Evolutionary conservation across 1,284 basidiomycete species (phyloP).

Genomic region (Boletus subluridellus): DNA sequence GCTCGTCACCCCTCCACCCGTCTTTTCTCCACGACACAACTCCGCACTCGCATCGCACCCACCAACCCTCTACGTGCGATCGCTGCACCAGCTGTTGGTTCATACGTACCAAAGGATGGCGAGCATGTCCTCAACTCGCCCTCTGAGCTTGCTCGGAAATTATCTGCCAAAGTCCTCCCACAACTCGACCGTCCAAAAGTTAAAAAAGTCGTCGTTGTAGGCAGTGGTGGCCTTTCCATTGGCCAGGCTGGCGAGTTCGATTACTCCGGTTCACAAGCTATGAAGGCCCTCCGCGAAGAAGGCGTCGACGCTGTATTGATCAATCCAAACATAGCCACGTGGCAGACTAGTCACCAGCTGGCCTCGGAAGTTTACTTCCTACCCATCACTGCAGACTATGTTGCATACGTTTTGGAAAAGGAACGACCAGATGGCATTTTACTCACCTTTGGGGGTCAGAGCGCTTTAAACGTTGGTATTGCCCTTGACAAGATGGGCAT

Average conservation of each 20-base stretch:
- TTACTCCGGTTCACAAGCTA: constrained; percentile 97
- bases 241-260: constrained; percentile 99
- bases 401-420: constrained; percentile 97
- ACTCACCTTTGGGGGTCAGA: constrained; percentile 97
- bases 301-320: constrained; percentile 94
- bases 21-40: constrained; percentile 35
- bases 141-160: constrained; percentile 85
- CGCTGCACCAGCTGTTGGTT: constrained; percentile 76
- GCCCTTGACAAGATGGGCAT: constrained; percentile 98
- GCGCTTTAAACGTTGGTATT: constrained; percentile 97
- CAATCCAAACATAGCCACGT: constrained; percentile 97
- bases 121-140: constrained; percentile 88
- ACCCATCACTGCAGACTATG: constrained; percentile 95
- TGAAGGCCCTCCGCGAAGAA: constrained; percentile 96
- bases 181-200: constrained; percentile 86
- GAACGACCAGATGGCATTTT: constrained; percentile 97
- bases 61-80: constrained; percentile 56
- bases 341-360: constrained; percentile 95
- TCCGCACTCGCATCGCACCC: constrained; percentile 31
- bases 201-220: constrained; percentile 94
- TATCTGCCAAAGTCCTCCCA: constrained; percentile 89
- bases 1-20: constrained; percentile 24
- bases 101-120: constrained; percentile 63
- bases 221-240: constrained; percentile 94
- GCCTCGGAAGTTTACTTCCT: constrained; percentile 98